Evolutionary conservation across 305 asterid genomes (phyloP), one percentile per base, ranked within the genome.

Genomic region (Fraxinus ornus): DNA sequence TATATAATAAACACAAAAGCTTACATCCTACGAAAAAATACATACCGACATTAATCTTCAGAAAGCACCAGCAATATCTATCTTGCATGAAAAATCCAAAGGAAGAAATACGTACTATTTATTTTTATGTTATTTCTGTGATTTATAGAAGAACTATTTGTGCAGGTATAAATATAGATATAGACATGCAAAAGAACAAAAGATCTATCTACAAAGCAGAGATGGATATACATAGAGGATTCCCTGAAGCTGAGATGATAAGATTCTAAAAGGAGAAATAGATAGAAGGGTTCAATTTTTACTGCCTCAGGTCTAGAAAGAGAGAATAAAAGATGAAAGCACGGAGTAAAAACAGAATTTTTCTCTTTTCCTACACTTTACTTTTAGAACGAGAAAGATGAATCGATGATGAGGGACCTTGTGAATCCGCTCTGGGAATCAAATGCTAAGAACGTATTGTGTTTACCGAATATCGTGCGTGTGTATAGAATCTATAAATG

Each of bases 371-470:
- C 75, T 15, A 30, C 19, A 26, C 75, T 70, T 70, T 70, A 30
- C 41, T 70, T 70, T 70, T 15, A 0, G 22, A 30, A 32, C 37
- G 75, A 70, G 41, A 30, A 70, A 30, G 75, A 70, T 10, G 75
- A 70, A 70, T 70, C n/a, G 36, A 26, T 7, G 75, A 70, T 28
- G 75, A 30, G 75, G 75, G 41, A 70, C 75, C 75, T 70, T 41
- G 0, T 28, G 75, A 70, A 70, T 30, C 75, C 17, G 75, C 22
- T 30, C 41, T 2, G 75, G 41, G 75, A 70, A 70, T 70, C 75
- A 36, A 68, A 68, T 28, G 75, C 36, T 12, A 30, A 68, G 39
- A 28, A 68, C 75, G 2, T 13, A 28, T 70, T 32, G 22, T 32
- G 41, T 70, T 19, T 57, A n/a, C 8, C 64, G 64, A 52, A 9